Percentiles rank a stretch among this genome's conserved stretches.
Evolutionary conservation across 352 stramenopile species (phyloP).

Genomic region (Globisporangium nodosum): DNA sequence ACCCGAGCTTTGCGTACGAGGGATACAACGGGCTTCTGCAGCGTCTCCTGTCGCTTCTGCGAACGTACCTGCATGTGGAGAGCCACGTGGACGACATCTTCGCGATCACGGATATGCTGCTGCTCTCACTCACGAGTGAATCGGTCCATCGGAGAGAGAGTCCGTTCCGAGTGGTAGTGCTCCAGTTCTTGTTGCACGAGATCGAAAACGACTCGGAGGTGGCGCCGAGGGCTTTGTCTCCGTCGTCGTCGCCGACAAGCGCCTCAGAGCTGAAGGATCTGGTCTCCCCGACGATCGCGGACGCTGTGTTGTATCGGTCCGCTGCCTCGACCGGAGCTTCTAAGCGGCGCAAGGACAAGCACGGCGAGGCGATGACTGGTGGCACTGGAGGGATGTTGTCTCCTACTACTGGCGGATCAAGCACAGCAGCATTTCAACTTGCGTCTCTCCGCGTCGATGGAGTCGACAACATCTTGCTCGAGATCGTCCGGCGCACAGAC

Average conservation of each 20-base stretch:
- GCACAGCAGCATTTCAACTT: neutral
- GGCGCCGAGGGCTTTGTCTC: neutral
- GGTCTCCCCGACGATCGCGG: slow-evolving; percentile 32
- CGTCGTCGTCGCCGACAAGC: neutral
- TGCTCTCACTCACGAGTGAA: slow-evolving; percentile 43
- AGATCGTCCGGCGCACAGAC: slow-evolving; percentile 41
- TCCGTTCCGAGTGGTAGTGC: slow-evolving; percentile 30
- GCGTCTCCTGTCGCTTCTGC: slow-evolving; percentile 32
- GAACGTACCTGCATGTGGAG: slow-evolving; percentile 45
- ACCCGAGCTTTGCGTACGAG: slow-evolving; percentile 34
- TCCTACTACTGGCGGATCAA: neutral
- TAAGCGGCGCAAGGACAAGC: slow-evolving; percentile 36
- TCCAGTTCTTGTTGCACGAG: slow-evolving; percentile 56
- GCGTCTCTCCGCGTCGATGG: slow-evolving; percentile 18
- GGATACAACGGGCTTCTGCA: slow-evolving; percentile 45
- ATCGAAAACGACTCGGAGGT: slow-evolving; percentile 30
- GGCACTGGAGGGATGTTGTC: neutral
- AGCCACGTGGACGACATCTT: slow-evolving; percentile 51
- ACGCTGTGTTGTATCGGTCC: slow-evolving; percentile 32
- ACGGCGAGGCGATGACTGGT: slow-evolving; percentile 6
- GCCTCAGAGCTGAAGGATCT: neutral
- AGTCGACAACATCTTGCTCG: slow-evolving; percentile 42
- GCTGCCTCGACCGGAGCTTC: neutral
- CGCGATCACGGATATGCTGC: slow-evolving; percentile 32
- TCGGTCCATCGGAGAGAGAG: slow-evolving; percentile 21